Evolutionary conservation across 179 eudicot genomes (phyloP).

Genomic region (Spinacia oleracea): DNA sequence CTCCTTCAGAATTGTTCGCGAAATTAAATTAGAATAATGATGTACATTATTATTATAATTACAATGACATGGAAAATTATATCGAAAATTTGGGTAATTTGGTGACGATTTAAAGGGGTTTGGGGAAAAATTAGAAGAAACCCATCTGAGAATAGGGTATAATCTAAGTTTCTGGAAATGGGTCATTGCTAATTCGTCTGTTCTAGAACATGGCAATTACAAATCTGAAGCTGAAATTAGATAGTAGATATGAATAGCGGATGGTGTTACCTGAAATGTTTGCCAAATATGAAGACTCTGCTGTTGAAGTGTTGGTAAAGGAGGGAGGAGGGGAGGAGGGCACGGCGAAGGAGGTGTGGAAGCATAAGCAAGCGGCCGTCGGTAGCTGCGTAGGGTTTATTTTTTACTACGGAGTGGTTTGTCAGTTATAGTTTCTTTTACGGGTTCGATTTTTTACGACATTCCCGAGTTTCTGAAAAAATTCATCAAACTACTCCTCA

Average conservation of each 20-base stretch:
- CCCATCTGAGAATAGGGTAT: slow-evolving; percentile 34
- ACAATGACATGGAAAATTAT: slow-evolving; percentile 13
- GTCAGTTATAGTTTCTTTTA: too few species aligned
- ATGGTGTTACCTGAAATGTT: slow-evolving; percentile 20
- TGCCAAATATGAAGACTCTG: too few species aligned
- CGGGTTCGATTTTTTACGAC: too few species aligned
- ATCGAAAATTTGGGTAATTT: slow-evolving; percentile 14
- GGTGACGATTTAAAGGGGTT: slow-evolving; percentile 13
- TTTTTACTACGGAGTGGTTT: too few species aligned
- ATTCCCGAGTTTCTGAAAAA: too few species aligned
- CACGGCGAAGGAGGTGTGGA: too few species aligned
- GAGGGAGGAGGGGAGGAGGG: too few species aligned
- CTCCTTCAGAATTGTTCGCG: slow-evolving; percentile 28
- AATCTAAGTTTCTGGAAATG: slow-evolving; percentile 42
- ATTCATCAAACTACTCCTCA: too few species aligned
- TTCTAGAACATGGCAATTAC: neutral
- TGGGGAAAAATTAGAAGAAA: slow-evolving; percentile 27
- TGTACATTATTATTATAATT: slow-evolving; percentile 26
- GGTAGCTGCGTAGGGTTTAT: too few species aligned
- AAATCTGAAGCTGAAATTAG: neutral
- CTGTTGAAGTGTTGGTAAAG: too few species aligned
- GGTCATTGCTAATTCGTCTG: slow-evolving; percentile 31
- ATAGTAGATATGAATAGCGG: slow-evolving; percentile 9
- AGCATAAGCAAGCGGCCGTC: too few species aligned
- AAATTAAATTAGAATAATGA: slow-evolving; percentile 34